Evolutionary conservation across 1,284 basidiomycete genomes (phyloP), one percentile per base, ranked within the genome.

Genomic region (Schizophyllum commune): DNA sequence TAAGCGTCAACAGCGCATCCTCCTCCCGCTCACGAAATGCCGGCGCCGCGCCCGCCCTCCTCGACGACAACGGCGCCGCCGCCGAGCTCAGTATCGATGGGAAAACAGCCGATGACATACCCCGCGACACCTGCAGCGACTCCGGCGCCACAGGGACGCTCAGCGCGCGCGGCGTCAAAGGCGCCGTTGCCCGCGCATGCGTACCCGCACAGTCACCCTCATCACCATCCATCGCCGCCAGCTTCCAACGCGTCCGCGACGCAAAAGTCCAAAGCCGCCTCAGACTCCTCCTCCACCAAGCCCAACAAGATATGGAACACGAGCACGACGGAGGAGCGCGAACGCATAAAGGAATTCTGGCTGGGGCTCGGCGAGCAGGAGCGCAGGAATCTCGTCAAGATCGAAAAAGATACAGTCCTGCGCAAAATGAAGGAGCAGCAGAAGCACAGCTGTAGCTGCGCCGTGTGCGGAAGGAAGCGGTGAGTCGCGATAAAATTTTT

Each of bases 341-440:
- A 98, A 73, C 86, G 92, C 66, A 98, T 99, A 76, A 95, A 96
- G 73, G 91, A 95, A 70, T 99, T 98, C 76, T 99, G 96, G 96
- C 85, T 98, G 27, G 88, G 84, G 5, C 82, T 99, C 9, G 84
- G 84, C 56, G 93, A 98, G 76, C 85, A 89, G 58, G 95, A 98
- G 72, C 85, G 97, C 54, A 79, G 92, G 66, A 89, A 87, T 73
- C 83, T 99, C 62, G 92, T 99, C 72, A 91, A 93, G 79, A 86
- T 98, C 68, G 96, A 99, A 80, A 98, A 98, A 78, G 94, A 98
- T 73, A 93, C 93, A 15, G 96, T 99, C 32, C 78, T 98, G 64
- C 86, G 85, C 74, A 98, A 97, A 85, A 98, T 99, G 94, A 98
- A 98, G 81, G 96, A 97, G 75, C 94, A 97, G 80, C 95, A 97